Percentiles rank a stretch among this genome's conserved stretches.
These are phyloP conservation scores for Scutellaria barbata DNA, from an alignment of 257 asterid species.

Conservation along the genomic window DNA sequence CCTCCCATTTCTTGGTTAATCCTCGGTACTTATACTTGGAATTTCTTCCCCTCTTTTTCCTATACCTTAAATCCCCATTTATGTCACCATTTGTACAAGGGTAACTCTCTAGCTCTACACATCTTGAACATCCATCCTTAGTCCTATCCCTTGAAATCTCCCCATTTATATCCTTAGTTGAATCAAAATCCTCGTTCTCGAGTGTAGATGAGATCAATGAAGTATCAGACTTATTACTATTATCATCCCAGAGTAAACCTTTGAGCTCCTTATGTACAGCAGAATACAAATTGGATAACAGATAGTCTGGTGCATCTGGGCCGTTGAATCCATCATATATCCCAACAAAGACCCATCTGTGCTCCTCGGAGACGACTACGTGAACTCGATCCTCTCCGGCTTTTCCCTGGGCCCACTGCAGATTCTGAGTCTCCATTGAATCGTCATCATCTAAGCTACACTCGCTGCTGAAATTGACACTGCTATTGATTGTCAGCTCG, in stretches of 20 bases:
- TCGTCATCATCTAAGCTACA: slow-evolving; percentile 78
- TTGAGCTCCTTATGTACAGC: slow-evolving; percentile 89
- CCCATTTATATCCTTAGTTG: slow-evolving; percentile 22
- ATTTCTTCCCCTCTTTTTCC: slow-evolving; percentile 49
- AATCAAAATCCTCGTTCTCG: slow-evolving; percentile 23
- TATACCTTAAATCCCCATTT: slow-evolving; percentile 42
- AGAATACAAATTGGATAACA: slow-evolving; percentile 76
- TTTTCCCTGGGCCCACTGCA: slow-evolving; percentile 99
- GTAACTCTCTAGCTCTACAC: slow-evolving; percentile 64
- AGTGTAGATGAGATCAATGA: slow-evolving; percentile 29
- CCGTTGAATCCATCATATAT: slow-evolving; percentile 96
- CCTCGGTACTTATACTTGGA: slow-evolving; percentile 56
- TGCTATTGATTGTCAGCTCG: slow-evolving; percentile 65
- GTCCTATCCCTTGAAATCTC: slow-evolving; percentile 56
- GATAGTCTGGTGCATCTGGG: slow-evolving; percentile 91
- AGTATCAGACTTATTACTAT: slow-evolving; percentile 40
- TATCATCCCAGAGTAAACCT: slow-evolving; percentile 86
- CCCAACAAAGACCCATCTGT: slow-evolving; percentile 95
- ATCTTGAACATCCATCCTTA: slow-evolving; percentile 65
- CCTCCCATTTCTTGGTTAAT: slow-evolving; percentile 79
- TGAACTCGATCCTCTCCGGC: slow-evolving; percentile 98
- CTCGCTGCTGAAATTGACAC: slow-evolving; percentile 79
- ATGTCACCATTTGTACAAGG: slow-evolving; percentile 44
- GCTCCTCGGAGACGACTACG: slow-evolving; percentile 93
- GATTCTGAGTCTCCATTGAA: slow-evolving; percentile 61